These are phyloP conservation scores for Agroathelia rolfsii DNA, from an alignment of 1,284 basidiomycete species.

Conservation along the genomic window DNA sequence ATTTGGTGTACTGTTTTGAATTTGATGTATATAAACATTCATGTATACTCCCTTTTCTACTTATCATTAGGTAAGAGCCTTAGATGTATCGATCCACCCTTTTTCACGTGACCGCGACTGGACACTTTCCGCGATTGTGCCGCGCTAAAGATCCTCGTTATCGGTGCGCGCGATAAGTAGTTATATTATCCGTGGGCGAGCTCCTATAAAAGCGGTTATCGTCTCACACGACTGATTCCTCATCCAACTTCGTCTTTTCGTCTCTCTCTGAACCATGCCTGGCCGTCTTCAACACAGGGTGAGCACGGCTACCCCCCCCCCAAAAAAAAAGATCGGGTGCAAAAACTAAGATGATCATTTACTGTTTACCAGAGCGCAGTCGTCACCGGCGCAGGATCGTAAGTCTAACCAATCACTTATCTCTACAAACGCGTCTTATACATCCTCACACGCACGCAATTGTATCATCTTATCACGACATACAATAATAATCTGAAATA, in stretches of 20 bases:
- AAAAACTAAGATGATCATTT: slow-evolving; percentile 10
- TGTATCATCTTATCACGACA: neutral
- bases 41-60: neutral
- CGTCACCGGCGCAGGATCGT: slow-evolving; percentile 82
- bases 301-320: slow-evolving; percentile 8
- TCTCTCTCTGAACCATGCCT: slow-evolving; percentile 31
- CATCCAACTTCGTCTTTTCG: too few relatives aligned
- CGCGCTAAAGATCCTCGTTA: neutral
- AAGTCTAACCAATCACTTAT: slow-evolving; percentile 23
- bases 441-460: slow-evolving; percentile 2
- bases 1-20: neutral
- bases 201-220: too few relatives aligned
- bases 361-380: slow-evolving; percentile 49
- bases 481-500: slow-evolving; percentile 2
- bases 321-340: too few relatives aligned
- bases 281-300: slow-evolving; percentile 68
- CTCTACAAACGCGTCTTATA: slow-evolving; percentile 4
- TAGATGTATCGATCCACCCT: neutral
- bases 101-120: slow-evolving; percentile 4
- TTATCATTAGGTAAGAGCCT: too few relatives aligned
- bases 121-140: neutral
- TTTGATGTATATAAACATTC: neutral
- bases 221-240: too few relatives aligned
- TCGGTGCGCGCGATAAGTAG: too few relatives aligned
- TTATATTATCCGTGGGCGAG: too few relatives aligned